These are phyloP conservation scores for Gnaphalium uliginosum DNA, from an alignment of 129 eudicot species.

Conservation along the genomic window DNA sequence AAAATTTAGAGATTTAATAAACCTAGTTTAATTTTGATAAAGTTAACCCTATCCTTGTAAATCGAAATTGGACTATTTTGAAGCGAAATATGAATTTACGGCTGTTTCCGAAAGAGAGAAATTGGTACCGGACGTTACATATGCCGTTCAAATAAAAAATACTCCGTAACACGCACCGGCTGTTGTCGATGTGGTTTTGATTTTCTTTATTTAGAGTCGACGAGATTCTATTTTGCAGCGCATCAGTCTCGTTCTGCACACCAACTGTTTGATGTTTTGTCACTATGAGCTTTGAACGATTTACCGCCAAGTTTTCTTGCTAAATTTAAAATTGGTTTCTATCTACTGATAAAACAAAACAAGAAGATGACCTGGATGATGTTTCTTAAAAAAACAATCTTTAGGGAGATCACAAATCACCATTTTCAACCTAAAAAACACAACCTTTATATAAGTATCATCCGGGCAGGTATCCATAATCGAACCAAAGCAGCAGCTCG, in stretches of 20 bases:
- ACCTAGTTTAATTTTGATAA: too few relatives aligned
- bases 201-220: too few relatives aligned
- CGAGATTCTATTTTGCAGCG: not conserved
- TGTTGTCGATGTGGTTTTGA: not conserved
- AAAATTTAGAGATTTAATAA: too few relatives aligned
- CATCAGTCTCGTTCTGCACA: conserved; percentile 9
- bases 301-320: conserved; percentile 8
- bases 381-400: conserved; percentile 30
- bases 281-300: conserved; percentile 1
- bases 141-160: not conserved
- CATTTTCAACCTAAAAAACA: conserved; percentile 9
- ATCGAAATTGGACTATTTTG: too few relatives aligned
- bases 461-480: conserved; percentile 23
- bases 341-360: not conserved
- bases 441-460: conserved; percentile 21
- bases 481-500: conserved; percentile 24
- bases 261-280: conserved; percentile 45
- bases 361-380: conserved; percentile 30
- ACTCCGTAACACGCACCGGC: not conserved
- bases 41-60: too few relatives aligned
- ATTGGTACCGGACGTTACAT: not conserved
- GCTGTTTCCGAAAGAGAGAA: too few relatives aligned
- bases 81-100: too few relatives aligned
- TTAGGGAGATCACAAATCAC: conserved; percentile 22
- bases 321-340: not conserved